Evolutionary conservation across 1,284 basidiomycete species (phyloP).

Genomic region (Xanthoconium separans): DNA sequence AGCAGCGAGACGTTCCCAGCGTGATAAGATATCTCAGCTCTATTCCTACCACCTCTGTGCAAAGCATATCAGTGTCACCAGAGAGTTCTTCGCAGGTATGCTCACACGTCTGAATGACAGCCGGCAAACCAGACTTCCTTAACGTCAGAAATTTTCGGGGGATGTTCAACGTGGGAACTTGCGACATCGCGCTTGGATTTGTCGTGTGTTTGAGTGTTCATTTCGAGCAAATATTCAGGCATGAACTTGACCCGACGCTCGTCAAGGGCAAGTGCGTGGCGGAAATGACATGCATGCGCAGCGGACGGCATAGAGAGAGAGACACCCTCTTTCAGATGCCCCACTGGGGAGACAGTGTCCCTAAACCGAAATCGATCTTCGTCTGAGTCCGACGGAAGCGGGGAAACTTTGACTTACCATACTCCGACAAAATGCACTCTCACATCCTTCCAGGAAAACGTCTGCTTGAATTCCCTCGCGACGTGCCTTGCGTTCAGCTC

Average conservation of each 20-base stretch:
- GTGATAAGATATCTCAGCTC: too few relatives aligned
- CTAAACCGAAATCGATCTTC: background rate
- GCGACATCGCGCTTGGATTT: too few relatives aligned
- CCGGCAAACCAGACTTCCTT: conserved; percentile 36
- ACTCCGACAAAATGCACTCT: conserved; percentile 42
- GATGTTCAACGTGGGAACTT: too few relatives aligned
- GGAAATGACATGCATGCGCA: conserved; percentile 35
- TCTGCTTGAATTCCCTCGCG: conserved; percentile 34
- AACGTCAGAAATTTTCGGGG: conserved; percentile 13
- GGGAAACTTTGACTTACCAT: conserved; percentile 28
- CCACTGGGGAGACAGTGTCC: conserved; percentile 37
- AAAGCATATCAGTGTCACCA: background rate
- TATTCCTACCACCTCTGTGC: too few relatives aligned
- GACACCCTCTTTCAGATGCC: conserved; percentile 23
- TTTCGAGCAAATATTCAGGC: conserved; percentile 37
- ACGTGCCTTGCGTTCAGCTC: conserved; percentile 14
- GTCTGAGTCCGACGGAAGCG: background rate
- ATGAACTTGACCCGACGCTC: conserved; percentile 42
- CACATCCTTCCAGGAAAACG: conserved; percentile 34
- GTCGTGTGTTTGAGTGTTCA: too few relatives aligned
- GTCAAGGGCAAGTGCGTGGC: conserved; percentile 43
- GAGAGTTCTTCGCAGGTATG: background rate
- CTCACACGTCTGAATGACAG: conserved; percentile 35
- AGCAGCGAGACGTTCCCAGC: conserved; percentile 25
- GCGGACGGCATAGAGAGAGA: conserved; percentile 19